Base-by-base conservation (phyloP, 2,329 filamentous ascomycete genomes). In the Aspergillus tanneri region DNA sequence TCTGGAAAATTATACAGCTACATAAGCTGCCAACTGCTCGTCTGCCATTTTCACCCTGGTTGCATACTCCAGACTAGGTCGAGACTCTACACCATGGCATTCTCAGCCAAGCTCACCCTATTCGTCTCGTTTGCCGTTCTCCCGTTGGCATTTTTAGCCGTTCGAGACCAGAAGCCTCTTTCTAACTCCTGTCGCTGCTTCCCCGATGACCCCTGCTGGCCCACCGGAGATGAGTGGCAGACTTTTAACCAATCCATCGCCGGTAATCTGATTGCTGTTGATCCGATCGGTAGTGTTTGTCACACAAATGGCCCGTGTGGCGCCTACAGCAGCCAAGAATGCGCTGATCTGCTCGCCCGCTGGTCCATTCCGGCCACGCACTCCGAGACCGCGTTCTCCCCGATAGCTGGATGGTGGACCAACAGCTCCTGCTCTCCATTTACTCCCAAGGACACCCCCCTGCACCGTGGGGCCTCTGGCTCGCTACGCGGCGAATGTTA, bases 141-240 rank as follows among this genome's bases (percentile, higher is more conserved):
- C 28, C 28, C 28, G 5, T 4, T 32, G 28, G 28, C 28, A 14
- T 8, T 32, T 32, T 32, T 28, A 22, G 23, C 21, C 14, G 21
- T 10, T 8, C 21, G 21, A 14, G 19, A 5, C n/a, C 28, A 16
- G 28, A 32, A 30, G 11, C 18, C 27, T 27, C 18, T 11, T 12
- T 12, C 16, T 21, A 7, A n/a, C 16, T 12, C 40, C 39, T 54
- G 35, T 18, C 19, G 46, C 27, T 77, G 70, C 57, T 69, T 76
- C 34, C 79, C 79, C 1, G 73, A 71, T 24, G 76, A 82, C 49
- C 14, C 51, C 1, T 73, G 68, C 57, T 84, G 80, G 78, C 80
- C 80, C 0, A 60, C 62, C 0, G 16, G 49, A 0, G 37, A 59
- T 0, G 58, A 66, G 4, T 83, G 80, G 80, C 52, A 60, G 9